Conservation (phyloP, 176 grass and related monocot species). For the Oryza nivara region DNA sequence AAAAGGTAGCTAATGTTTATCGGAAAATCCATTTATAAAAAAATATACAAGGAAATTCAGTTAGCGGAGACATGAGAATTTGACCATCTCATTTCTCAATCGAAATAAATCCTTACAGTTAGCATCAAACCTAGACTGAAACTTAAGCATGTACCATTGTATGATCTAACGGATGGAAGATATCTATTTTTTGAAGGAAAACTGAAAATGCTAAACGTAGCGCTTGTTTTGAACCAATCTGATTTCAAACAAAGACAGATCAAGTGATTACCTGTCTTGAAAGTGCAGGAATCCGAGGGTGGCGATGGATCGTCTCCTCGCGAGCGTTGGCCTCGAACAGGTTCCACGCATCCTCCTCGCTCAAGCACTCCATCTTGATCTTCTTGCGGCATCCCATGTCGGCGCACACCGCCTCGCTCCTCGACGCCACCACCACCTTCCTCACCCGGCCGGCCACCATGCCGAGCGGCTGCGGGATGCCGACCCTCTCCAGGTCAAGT, state of each 20-base stretch:
- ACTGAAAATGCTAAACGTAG: neutral
- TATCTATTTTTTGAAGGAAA: neutral
- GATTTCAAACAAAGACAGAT: neutral
- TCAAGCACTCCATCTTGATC: constrained; percentile 61
- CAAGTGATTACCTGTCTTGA: constrained; percentile 46
- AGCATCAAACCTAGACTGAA: neutral
- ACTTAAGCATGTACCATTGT: neutral
- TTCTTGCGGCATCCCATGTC: constrained; percentile 58
- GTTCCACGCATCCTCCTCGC: constrained; percentile 45
- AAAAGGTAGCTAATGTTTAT: neutral
- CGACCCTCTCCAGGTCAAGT: constrained; percentile 61
- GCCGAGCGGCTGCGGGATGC: constrained; percentile 52
- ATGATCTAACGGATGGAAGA: no score
- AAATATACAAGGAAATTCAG: no score
- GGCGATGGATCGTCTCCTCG: constrained; percentile 31
- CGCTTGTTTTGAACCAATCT: neutral
- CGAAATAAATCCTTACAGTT: neutral
- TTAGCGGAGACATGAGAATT: no score
- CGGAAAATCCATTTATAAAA: no score
- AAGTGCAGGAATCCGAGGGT: constrained; percentile 22
- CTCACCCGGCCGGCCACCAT: constrained; percentile 39
- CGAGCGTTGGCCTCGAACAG: constrained; percentile 58
- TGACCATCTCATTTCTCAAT: neutral
- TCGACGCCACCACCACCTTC: constrained; percentile 60
- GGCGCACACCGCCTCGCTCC: constrained; percentile 51